These are phyloP conservation scores for Chlorella sp. DNA, from an alignment of 139 green algal species.

Conservation along the genomic window DNA sequence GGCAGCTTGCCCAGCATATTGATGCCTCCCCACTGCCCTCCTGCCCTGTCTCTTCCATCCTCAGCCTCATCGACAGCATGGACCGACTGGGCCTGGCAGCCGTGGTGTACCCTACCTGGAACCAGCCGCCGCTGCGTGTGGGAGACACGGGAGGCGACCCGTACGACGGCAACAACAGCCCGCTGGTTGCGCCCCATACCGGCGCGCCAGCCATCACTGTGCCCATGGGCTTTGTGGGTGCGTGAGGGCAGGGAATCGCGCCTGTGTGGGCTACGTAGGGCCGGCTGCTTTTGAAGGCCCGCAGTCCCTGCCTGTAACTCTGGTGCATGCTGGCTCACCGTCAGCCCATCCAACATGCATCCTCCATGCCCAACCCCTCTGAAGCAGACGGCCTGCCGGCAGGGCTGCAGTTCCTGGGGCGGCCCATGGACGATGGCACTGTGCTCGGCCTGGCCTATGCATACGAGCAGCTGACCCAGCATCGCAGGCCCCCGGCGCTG, in stretches of 20 bases:
- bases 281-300: too few species aligned
- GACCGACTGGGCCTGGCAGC: not conserved
- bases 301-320: too few species aligned
- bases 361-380: too few species aligned
- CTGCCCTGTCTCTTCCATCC: too few species aligned
- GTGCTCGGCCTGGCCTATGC: conserved; percentile 11
- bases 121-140: not conserved
- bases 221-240: conserved; percentile 39
- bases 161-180: conserved; percentile 22
- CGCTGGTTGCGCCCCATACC: conserved; percentile 33
- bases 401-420: conserved; percentile 23
- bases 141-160: not conserved
- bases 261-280: too few species aligned
- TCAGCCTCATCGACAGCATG: conserved; percentile 25
- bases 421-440: conserved; percentile 8
- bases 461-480: conserved; percentile 20
- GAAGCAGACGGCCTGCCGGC: conserved; percentile 32
- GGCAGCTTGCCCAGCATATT: too few species aligned
- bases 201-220: conserved; percentile 36
- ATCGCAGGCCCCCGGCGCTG: not conserved
- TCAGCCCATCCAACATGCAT: too few species aligned
- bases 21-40: too few species aligned
- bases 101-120: conserved; percentile 36
- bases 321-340: too few species aligned
- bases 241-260: not conserved